Conservation (phyloP, 805 yeast genomes). For the Saturnispora silvae region DNA sequence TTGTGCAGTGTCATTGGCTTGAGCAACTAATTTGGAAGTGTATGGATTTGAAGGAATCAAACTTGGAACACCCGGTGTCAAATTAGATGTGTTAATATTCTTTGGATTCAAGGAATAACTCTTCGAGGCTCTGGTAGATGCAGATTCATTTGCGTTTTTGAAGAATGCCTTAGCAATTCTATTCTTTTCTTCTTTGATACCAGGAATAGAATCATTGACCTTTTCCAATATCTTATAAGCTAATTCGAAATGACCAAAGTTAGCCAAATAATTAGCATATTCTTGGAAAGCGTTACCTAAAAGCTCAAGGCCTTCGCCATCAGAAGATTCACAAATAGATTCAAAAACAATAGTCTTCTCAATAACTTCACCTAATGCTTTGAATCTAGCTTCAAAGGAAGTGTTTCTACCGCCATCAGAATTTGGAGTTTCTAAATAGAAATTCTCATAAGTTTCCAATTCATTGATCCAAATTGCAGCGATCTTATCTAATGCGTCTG, state of each 20-base stretch:
- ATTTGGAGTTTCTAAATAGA: constrained; percentile 36
- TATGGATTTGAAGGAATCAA: neutral
- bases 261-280: constrained; percentile 69
- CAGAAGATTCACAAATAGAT: constrained; percentile 33
- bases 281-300: constrained; percentile 62
- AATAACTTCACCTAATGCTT: constrained; percentile 68
- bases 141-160: constrained; percentile 9
- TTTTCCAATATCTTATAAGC: constrained; percentile 61
- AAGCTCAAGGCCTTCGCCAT: constrained; percentile 35
- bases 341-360: constrained; percentile 76
- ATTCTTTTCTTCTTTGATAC: constrained; percentile 62
- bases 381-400: constrained; percentile 74
- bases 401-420: constrained; percentile 32
- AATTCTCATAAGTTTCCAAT: constrained; percentile 32
- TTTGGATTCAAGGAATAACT: constrained; percentile 1
- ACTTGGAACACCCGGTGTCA: neutral
- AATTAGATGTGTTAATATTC: constrained; percentile 1
- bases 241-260: constrained; percentile 73
- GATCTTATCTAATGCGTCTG: constrained; percentile 69
- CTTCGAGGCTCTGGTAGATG: constrained; percentile 8
- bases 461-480: constrained; percentile 80
- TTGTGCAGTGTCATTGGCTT: neutral
- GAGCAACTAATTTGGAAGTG: constrained; percentile 4
- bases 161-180: constrained; percentile 60
- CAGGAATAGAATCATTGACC: constrained; percentile 66